phyloP scores from a whole-genome alignment of 208 protist species.

The Wallacemonas rigidus region DNA sequence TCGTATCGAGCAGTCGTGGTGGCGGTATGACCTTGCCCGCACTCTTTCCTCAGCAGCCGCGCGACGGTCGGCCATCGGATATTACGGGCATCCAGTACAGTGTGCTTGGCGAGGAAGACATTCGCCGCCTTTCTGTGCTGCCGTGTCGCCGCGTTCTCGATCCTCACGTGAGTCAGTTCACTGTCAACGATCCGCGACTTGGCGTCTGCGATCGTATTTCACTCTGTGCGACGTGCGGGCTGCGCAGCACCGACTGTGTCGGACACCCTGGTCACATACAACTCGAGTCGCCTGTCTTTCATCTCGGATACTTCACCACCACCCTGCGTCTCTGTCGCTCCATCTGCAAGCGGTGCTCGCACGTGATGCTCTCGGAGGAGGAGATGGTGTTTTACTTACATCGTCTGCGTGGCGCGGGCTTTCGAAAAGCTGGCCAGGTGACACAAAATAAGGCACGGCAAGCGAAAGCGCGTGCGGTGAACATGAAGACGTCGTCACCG shows the following conservation, averaged over 20 bases:
- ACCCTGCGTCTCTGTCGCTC: conserved; percentile 95
- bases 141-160: conserved; percentile 77
- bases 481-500: neutral
- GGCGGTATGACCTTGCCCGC: neutral
- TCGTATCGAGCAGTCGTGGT: neutral
- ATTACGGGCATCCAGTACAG: conserved; percentile 90
- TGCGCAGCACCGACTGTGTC: conserved; percentile 92
- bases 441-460: neutral
- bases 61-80: conserved; percentile 17
- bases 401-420: conserved; percentile 26
- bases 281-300: conserved; percentile 98
- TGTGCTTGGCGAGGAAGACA: conserved; percentile 84
- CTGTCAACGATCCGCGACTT: conserved; percentile 91
- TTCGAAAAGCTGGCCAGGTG: conserved; percentile 1
- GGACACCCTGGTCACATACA: conserved; percentile 99
- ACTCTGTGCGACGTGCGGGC: conserved; percentile 94
- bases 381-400: conserved; percentile 76
- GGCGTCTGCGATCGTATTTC: conserved; percentile 88
- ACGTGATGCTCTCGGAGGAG: conserved; percentile 88
- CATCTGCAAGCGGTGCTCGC: conserved; percentile 98
- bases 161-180: conserved; percentile 58
- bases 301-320: conserved; percentile 96
- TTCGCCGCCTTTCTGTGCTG: conserved; percentile 82
- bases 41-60: neutral
- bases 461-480: neutral